Evolutionary conservation across 2,329 filamentous ascomycete genomes (phyloP), one percentile per base, ranked within the genome.

Genomic region (Ophiostoma sp.): DNA sequence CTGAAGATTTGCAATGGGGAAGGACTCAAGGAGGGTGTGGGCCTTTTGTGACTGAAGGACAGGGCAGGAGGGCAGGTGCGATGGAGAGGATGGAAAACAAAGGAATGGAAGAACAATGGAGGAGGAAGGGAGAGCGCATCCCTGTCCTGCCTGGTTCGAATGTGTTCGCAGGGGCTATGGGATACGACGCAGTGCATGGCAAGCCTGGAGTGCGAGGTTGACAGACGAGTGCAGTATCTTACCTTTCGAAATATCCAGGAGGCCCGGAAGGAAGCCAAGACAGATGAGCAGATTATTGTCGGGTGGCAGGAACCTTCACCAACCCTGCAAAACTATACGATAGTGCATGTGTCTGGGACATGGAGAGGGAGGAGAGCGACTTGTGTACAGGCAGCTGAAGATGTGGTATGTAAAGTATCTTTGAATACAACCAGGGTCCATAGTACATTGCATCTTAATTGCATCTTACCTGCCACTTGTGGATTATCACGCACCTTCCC

Each of bases 1-100:
- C 66, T 70, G 69, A 70, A 70, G 69, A 70, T 67, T 70, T 67
- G 36, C 69, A 55, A 65, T 64, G 60, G 65, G 65, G 18, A 55
- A 55, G 18, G 18, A 27, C 49, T 27, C n/a, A 55, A 52, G 62
- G 64, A 49, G 45, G 68, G 69, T 64, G 64, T 70, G 69, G 64
- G 60, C 47, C 66, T 58, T 27, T 27, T 27, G 27, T 2, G 27
- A 27, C 27, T 12, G 49, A 38, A 40, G 27, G 27, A 36, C 16
- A 62, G 40, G 40, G 18, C 16, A 42, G 40, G 38, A 63, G 60
- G 60, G 60, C 16, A 63, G 16, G 36, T n/a, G 27, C 36, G 55
- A 60, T 14, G 14, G 55, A 27, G 27, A 27, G 27, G 55, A 11
- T 27, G 27, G 5, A 63, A 40, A 38, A 47, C 49, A 41, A 45